These are phyloP conservation scores for baker's yeast (Saccharomyces cerevisiae) DNA, from an alignment of 805 yeast species.

Conservation along the genomic window DNA sequence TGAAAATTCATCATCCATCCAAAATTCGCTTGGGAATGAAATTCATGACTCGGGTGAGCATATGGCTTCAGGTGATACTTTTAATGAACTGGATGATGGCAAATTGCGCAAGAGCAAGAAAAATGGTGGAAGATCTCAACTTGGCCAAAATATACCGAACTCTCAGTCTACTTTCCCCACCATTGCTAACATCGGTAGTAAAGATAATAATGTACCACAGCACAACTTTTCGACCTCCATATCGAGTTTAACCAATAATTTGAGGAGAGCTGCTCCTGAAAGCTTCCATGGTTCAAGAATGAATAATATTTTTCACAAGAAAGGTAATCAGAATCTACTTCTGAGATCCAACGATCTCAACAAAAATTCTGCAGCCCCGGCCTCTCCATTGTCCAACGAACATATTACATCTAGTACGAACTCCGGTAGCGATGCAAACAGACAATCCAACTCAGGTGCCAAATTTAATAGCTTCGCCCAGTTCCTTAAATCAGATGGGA, in stretches of 20 bases:
- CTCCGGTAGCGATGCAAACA: conserved; percentile 2
- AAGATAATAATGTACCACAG: conserved; percentile 1
- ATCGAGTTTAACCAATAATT: conserved; percentile 27
- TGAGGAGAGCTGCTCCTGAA: conserved; percentile 19
- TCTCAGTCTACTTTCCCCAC: not conserved
- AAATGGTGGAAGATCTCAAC: not conserved
- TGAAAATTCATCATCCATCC: conserved; percentile 30
- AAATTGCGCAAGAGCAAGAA: conserved; percentile 1
- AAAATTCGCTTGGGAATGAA: conserved; percentile 21
- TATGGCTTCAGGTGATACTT: conserved; percentile 6
- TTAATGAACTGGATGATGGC: not conserved
- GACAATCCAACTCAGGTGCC: conserved; percentile 4
- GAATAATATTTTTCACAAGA: conserved; percentile 7
- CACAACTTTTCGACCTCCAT: conserved; percentile 24
- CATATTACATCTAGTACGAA: conserved; percentile 1
- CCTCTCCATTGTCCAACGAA: not conserved
- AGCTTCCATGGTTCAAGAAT: conserved; percentile 7
- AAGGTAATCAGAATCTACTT: conserved; percentile 10
- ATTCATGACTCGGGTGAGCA: conserved; percentile 5
- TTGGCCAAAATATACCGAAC: not conserved
- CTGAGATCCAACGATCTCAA: conserved; percentile 1
- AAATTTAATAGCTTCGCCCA: conserved; percentile 33
- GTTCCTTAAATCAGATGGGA: conserved; percentile 33
- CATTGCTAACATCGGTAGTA: not conserved
- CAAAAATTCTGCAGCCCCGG: not conserved